Conservation (phyloP, 441 rosid species). For the Omphalea diandra region DNA sequence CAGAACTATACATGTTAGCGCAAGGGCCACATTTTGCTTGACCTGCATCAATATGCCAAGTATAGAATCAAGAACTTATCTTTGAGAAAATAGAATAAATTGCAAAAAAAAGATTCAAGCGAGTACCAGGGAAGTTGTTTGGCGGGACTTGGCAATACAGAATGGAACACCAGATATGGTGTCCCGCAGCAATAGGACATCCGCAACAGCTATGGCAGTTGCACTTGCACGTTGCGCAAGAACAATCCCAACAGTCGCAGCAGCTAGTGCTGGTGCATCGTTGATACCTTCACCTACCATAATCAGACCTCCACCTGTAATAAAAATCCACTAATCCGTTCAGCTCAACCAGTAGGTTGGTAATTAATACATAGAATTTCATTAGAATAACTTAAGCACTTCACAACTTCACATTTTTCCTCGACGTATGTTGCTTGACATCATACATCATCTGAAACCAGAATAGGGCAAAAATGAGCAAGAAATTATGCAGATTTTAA, state of each 20-base stretch:
- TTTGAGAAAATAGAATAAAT: constrained; percentile 5
- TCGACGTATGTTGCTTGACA: constrained; percentile 12
- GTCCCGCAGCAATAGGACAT: constrained; percentile 68
- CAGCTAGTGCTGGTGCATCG: constrained; percentile 96
- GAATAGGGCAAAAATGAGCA: neutral
- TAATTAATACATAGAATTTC: neutral
- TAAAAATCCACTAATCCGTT: constrained; percentile 19
- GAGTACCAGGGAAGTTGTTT: constrained; percentile 73
- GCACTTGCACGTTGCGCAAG: constrained; percentile 99
- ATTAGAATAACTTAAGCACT: neutral
- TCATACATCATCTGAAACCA: neutral
- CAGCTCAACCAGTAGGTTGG: constrained; percentile 8
- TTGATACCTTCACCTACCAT: constrained; percentile 98
- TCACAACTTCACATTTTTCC: constrained; percentile 6
- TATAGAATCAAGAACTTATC: constrained; percentile 20
- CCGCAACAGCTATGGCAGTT: constrained; percentile 86
- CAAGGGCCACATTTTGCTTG: constrained; percentile 85
- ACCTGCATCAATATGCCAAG: constrained; percentile 44
- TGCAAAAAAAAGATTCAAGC: neutral
- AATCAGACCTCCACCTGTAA: constrained; percentile 83
- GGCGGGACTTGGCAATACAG: constrained; percentile 80
- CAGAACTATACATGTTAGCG: constrained; percentile 63
- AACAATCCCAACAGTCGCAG: constrained; percentile 91
- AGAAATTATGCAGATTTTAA: neutral
- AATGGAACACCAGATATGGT: constrained; percentile 80